Percentiles rank a stretch among this genome's conserved stretches.
These are phyloP conservation scores for Aechmea fasciata DNA, from an alignment of 176 grass and related monocot species.

Conservation along the genomic window DNA sequence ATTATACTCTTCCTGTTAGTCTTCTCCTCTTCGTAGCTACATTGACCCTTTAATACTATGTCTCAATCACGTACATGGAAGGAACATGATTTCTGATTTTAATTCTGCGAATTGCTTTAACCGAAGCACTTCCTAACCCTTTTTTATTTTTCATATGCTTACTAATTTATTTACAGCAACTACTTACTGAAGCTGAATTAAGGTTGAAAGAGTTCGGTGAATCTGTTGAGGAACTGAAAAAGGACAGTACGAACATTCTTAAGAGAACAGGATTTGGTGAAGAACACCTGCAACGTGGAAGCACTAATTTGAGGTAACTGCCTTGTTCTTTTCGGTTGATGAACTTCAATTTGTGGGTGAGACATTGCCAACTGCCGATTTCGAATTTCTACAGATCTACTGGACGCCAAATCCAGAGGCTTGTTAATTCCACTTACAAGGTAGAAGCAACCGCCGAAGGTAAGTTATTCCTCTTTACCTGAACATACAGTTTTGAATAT, in stretches of 20 bases:
- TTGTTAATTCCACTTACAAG: constrained; percentile 73
- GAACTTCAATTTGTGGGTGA: too few species aligned
- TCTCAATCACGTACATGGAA: too few species aligned
- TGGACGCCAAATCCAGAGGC: constrained; percentile 73
- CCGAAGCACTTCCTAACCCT: not conserved
- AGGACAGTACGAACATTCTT: constrained; percentile 65
- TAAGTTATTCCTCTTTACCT: constrained; percentile 28
- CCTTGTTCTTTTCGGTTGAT: too few species aligned
- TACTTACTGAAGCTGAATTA: constrained; percentile 69
- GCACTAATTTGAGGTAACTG: constrained; percentile 55
- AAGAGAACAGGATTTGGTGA: constrained; percentile 63
- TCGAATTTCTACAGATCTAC: constrained; percentile 43
- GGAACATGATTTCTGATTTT: too few species aligned
- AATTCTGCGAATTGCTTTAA: not conserved
- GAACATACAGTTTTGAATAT: not conserved
- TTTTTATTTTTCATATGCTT: not conserved
- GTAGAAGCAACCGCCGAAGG: constrained; percentile 72
- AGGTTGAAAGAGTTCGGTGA: constrained; percentile 56
- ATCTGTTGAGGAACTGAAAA: constrained; percentile 60
- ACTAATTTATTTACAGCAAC: constrained; percentile 34
- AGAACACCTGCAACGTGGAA: constrained; percentile 72
- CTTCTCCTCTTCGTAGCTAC: not conserved
- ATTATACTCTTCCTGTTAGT: not conserved
- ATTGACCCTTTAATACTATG: not conserved
- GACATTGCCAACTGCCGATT: too few species aligned